phyloP scores from a whole-genome alignment of 257 asterid species.

The Voacanga thouarsii region DNA sequence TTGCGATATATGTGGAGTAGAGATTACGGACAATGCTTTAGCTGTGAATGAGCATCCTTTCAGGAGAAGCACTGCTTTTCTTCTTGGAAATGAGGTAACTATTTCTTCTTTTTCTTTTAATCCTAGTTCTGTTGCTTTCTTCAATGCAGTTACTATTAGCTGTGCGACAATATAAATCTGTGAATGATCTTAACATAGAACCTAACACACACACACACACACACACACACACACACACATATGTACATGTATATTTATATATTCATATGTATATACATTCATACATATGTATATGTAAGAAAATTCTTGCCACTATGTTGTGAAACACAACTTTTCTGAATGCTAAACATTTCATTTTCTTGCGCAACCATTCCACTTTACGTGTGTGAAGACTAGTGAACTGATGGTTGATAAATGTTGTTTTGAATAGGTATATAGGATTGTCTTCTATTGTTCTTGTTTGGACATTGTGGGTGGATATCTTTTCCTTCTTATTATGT shows the following conservation, averaged over 20 bases:
- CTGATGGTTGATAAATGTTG: background rate
- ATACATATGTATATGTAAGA: too few relatives aligned
- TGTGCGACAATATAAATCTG: background rate
- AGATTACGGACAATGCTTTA: constrained; percentile 70
- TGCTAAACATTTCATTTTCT: background rate
- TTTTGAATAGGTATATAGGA: background rate
- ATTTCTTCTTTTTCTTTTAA: background rate
- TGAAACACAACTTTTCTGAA: background rate
- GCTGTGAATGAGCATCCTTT: constrained; percentile 86
- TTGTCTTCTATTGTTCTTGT: background rate
- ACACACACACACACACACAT: too few relatives aligned
- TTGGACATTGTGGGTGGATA: background rate
- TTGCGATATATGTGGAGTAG: constrained; percentile 96
- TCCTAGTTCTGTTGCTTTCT: background rate
- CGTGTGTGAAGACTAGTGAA: background rate
- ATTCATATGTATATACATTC: too few relatives aligned
- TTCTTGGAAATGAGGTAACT: constrained; percentile 92
- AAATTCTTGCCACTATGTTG: background rate
- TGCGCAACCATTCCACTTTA: background rate
- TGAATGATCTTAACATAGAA: background rate
- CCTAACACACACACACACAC: too few relatives aligned
- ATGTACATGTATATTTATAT: too few relatives aligned
- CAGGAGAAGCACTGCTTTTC: constrained; percentile 87
- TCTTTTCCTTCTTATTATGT: background rate
- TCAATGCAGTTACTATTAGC: background rate